Evolutionary conservation across 495 filamentous ascomycete species (phyloP).

Genomic region (Aspergillus bridgeri): DNA sequence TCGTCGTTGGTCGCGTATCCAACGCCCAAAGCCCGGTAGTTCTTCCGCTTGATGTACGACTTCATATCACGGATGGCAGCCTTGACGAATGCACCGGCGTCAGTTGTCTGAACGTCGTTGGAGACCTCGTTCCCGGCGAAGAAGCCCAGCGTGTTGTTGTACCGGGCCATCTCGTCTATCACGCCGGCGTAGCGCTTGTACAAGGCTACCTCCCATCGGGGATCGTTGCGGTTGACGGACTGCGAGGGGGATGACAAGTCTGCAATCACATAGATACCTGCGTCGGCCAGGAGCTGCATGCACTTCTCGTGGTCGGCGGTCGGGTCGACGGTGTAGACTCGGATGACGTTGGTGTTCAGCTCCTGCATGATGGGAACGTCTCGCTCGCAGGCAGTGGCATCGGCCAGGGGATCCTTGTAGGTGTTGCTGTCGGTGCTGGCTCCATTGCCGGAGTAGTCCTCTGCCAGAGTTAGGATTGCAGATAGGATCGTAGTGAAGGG

Average conservation of each 20-base stretch:
- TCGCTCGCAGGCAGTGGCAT: conserved; percentile 64
- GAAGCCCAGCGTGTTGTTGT: conserved; percentile 89
- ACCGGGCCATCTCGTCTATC: conserved; percentile 72
- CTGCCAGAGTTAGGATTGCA: conserved; percentile 24
- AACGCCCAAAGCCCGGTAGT: conserved; percentile 75
- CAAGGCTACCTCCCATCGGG: conserved; percentile 71
- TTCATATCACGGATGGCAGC: conserved; percentile 95
- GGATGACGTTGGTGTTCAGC: conserved; percentile 83
- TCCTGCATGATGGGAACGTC: conserved; percentile 78
- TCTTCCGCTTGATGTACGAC: conserved; percentile 77
- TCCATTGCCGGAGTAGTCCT: conserved; percentile 47
- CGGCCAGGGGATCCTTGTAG: conserved; percentile 69
- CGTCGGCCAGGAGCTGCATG: conserved; percentile 77
- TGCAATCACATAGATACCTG: conserved; percentile 91
- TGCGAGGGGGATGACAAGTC: conserved; percentile 75
- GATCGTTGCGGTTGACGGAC: conserved; percentile 80
- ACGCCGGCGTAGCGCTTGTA: conserved; percentile 79
- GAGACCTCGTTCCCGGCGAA: conserved; percentile 97
- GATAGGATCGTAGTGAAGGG: conserved; percentile 5
- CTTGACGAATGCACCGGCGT: conserved; percentile 88
- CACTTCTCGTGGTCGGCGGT: conserved; percentile 72
- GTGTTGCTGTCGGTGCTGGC: conserved; percentile 25
- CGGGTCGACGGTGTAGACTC: conserved; percentile 89
- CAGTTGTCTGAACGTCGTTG: conserved; percentile 77
- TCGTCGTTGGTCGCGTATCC: conserved; percentile 97